Conservation (phyloP, 192 early-diverging fungal species). For the Kappamyces sp. region DNA sequence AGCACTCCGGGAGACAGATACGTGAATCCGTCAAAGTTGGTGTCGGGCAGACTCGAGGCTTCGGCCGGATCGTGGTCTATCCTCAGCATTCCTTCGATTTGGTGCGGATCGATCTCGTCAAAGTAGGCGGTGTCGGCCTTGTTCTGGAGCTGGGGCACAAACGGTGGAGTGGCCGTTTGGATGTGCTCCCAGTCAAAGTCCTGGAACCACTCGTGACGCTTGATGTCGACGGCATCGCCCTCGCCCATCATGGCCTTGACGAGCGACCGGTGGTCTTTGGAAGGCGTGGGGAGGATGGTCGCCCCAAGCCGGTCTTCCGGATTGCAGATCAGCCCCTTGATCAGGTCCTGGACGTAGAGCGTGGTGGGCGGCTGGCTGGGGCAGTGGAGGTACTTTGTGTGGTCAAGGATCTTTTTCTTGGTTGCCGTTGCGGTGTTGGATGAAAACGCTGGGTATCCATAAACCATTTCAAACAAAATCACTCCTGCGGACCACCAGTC, state of each 20-base stretch:
- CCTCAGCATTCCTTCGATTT: slow-evolving; percentile 15
- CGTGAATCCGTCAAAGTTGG: slow-evolving; percentile 13
- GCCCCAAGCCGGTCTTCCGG: slow-evolving; percentile 51
- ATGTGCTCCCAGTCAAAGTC: slow-evolving; percentile 38
- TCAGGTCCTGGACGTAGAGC: slow-evolving; percentile 55
- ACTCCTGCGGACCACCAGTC: slow-evolving; percentile 77
- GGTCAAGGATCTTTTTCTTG: slow-evolving; percentile 64
- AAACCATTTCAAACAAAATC: slow-evolving; percentile 71
- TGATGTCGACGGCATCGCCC: slow-evolving; percentile 38
- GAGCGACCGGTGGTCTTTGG: background rate
- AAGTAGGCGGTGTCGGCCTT: slow-evolving; percentile 38
- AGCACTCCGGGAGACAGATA: slow-evolving; percentile 18
- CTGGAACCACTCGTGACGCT: slow-evolving; percentile 45
- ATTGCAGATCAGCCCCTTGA: slow-evolving; percentile 51
- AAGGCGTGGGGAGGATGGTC: background rate
- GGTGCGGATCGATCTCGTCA: slow-evolving; percentile 40
- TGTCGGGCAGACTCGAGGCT: background rate
- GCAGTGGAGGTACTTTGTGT: slow-evolving; percentile 52
- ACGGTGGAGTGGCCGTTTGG: slow-evolving; percentile 20
- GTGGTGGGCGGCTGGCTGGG: slow-evolving; percentile 48
- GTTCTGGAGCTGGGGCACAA: slow-evolving; percentile 26
- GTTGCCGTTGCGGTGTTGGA: slow-evolving; percentile 51
- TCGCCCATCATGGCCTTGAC: slow-evolving; percentile 8
- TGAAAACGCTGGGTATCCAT: slow-evolving; percentile 64
- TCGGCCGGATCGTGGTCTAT: slow-evolving; percentile 2